phyloP scores from a whole-genome alignment of 305 asterid genomes.

The Euphrasia arctica region DNA sequence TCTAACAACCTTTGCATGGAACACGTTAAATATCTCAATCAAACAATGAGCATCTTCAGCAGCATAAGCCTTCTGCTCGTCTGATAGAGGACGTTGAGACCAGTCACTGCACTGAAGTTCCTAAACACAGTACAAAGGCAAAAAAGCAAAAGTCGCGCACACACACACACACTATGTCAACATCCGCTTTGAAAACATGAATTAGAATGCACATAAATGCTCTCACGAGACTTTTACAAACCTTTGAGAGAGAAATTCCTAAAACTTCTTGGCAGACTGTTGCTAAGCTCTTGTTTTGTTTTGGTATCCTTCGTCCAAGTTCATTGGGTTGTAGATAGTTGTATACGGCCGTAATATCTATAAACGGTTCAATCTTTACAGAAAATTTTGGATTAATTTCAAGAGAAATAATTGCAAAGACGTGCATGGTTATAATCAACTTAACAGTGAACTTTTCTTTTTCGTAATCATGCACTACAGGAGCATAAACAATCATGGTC shows the following conservation, averaged over 20 bases:
- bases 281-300: constrained; percentile 82
- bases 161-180: not conserved
- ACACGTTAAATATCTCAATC: constrained; percentile 63
- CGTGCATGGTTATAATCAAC: constrained; percentile 5
- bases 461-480: constrained; percentile 12
- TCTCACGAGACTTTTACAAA: constrained; percentile 23
- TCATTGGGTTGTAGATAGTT: constrained; percentile 57
- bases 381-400: constrained; percentile 20
- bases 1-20: constrained; percentile 51
- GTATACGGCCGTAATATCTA: constrained; percentile 67
- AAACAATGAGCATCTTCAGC: constrained; percentile 86
- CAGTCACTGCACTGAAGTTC: constrained; percentile 98
- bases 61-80: constrained; percentile 82
- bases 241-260: constrained; percentile 80
- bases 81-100: constrained; percentile 86
- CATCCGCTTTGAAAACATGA: constrained; percentile 4
- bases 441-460: not conserved
- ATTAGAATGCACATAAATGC: not conserved
- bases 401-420: constrained; percentile 7
- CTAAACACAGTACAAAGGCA: constrained; percentile 31
- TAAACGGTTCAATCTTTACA: constrained; percentile 77
- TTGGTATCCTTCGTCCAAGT: constrained; percentile 47
- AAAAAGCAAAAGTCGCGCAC: not conserved
- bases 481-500: constrained; percentile 1
- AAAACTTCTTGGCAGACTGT: constrained; percentile 71